phyloP scores from a whole-genome alignment of 2,329 filamentous ascomycete species.

The Aspergillus piperis region DNA sequence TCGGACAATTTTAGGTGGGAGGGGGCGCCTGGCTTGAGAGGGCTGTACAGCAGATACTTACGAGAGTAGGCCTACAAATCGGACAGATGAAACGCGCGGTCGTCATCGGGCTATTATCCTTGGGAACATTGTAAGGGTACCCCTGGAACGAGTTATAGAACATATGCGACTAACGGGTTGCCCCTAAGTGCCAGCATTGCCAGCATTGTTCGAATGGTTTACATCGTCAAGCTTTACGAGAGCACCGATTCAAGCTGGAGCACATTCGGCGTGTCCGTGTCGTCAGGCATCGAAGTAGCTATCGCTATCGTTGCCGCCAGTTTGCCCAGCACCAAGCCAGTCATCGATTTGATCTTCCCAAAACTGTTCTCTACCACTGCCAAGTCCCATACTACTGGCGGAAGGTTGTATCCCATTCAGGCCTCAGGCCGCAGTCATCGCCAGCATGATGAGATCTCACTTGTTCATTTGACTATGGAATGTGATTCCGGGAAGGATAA shows the following conservation, averaged over 20 bases:
- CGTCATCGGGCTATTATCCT: not conserved
- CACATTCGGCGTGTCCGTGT: constrained; percentile 14
- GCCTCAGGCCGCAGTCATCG: not conserved
- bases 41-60: not conserved
- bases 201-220: constrained; percentile 14
- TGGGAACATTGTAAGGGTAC: constrained; percentile 5
- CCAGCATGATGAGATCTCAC: not conserved
- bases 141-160: not conserved
- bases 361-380: not conserved
- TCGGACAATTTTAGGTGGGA: not conserved
- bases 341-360: not conserved
- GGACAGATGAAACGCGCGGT: not conserved
- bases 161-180: not conserved
- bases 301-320: constrained; percentile 7
- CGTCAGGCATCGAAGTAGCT: constrained; percentile 11
- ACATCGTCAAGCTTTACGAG: constrained; percentile 15
- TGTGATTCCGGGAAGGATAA: not conserved
- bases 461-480: not conserved
- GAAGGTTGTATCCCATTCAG: not conserved
- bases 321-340: not conserved
- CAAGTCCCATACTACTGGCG: not conserved
- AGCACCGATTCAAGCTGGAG: constrained; percentile 15
- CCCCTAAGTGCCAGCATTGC: constrained; percentile 15
- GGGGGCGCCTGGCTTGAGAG: too few relatives aligned
- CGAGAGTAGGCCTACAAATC: not conserved